Conservation (phyloP, 768 basidiomycete genomes). For the Collybia sp. region DNA sequence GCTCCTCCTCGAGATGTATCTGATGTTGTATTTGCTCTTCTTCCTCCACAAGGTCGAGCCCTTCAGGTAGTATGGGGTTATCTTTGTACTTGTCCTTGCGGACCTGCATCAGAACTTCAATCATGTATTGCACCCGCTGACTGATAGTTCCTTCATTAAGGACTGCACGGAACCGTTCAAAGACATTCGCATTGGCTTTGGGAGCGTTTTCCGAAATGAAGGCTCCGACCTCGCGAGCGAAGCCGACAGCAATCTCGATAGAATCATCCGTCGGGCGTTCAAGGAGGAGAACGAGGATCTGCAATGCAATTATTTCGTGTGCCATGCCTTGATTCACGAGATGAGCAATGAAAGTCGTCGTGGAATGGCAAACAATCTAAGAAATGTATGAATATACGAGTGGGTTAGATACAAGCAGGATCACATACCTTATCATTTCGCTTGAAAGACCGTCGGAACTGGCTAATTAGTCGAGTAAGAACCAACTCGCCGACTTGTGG, state of each 20-base stretch:
- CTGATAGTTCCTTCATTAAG: slow-evolving; percentile 94
- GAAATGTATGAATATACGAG: too few relatives aligned
- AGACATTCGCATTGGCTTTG: slow-evolving; percentile 92
- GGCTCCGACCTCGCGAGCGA: slow-evolving; percentile 96
- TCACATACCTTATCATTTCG: slow-evolving; percentile 89
- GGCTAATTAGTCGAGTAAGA: slow-evolving; percentile 84
- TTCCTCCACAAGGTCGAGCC: slow-evolving; percentile 94
- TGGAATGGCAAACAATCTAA: slow-evolving; percentile 89
- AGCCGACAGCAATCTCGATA: slow-evolving; percentile 97
- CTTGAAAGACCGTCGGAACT: slow-evolving; percentile 93
- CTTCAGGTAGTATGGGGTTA: slow-evolving; percentile 91
- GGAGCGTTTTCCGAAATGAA: slow-evolving; percentile 92
- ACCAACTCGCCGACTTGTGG: slow-evolving; percentile 95
- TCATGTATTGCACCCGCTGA: slow-evolving; percentile 98
- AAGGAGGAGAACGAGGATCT: slow-evolving; percentile 93
- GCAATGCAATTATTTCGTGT: slow-evolving; percentile 89
- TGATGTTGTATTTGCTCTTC: slow-evolving; percentile 98
- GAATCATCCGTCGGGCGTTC: slow-evolving; percentile 96
- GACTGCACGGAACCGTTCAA: slow-evolving; percentile 94
- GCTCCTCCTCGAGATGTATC: slow-evolving; percentile 86
- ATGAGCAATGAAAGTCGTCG: slow-evolving; percentile 87
- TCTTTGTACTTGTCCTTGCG: slow-evolving; percentile 99
- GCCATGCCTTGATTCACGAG: slow-evolving; percentile 93
- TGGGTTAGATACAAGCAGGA: too few relatives aligned
- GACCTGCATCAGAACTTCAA: slow-evolving; percentile 98